Conservation (phyloP, 1,284 basidiomycete species). For the Hortiboletus rubellus region DNA sequence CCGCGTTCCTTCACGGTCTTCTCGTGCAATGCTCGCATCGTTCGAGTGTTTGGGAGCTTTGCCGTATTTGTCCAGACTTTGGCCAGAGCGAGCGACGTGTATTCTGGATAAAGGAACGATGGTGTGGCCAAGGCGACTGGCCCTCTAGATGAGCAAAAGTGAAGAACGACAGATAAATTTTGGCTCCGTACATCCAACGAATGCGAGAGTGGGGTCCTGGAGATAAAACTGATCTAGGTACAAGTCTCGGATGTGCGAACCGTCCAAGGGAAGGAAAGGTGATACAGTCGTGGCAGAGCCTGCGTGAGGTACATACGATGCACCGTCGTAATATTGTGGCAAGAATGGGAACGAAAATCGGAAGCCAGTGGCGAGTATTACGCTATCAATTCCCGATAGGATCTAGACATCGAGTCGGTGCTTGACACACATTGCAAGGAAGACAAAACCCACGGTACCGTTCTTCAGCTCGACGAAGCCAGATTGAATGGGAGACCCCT, state of each 20-base stretch:
- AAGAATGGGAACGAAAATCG: conserved; percentile 19
- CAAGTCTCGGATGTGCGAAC: conserved; percentile 18
- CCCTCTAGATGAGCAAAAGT: neutral
- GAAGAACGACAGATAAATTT: neutral
- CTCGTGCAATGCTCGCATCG: conserved; percentile 4
- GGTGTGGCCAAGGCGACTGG: neutral
- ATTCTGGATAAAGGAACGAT: neutral
- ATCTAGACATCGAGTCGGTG: conserved; percentile 1
- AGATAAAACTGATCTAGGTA: conserved; percentile 20
- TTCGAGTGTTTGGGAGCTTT: conserved; percentile 9
- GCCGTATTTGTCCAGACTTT: conserved; percentile 22
- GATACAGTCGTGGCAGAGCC: neutral
- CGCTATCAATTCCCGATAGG: conserved; percentile 13
- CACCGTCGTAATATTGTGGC: conserved; percentile 16
- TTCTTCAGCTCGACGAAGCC: conserved; percentile 14
- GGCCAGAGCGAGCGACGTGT: conserved; percentile 14
- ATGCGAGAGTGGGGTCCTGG: conserved; percentile 20
- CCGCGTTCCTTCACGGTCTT: conserved; percentile 4
- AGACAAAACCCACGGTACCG: conserved; percentile 9
- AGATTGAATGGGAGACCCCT: conserved; percentile 13
- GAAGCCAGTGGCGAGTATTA: conserved; percentile 14
- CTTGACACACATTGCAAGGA: neutral
- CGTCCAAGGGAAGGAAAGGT: conserved; percentile 12
- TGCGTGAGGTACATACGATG: neutral
- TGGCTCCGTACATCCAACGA: conserved; percentile 8